Conservation (phyloP, 345 rosid genomes). For the Euphorbia peplus region DNA sequence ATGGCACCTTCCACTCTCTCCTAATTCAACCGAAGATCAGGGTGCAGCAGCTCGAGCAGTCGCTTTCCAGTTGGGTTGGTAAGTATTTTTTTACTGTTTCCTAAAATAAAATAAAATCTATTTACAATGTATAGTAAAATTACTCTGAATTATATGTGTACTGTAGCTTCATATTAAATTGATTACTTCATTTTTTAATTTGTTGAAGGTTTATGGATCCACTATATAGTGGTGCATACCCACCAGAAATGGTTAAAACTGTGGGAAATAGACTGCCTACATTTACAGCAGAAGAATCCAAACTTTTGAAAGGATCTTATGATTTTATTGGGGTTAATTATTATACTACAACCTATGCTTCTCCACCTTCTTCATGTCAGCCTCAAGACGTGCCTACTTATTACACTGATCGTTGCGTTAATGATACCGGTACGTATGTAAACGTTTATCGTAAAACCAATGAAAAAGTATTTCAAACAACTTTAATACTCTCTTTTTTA, state of each 20-base stretch:
- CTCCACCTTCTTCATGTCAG: not conserved
- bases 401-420: not conserved
- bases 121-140: no score
- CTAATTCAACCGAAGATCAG: not conserved
- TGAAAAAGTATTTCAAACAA: no score
- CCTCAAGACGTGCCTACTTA: not conserved
- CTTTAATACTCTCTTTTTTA: no score
- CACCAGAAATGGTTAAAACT: not conserved
- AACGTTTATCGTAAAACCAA: no score
- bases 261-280: not conserved
- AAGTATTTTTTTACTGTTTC: not conserved
- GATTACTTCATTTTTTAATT: not conserved
- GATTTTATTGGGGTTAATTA: slow-evolving; percentile 3
- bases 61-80: slow-evolving; percentile 6
- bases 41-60: not conserved
- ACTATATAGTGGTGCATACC: not conserved
- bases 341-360: not conserved
- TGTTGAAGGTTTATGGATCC: not conserved
- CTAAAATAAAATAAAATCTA: no score
- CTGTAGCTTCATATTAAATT: no score
- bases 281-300: not conserved
- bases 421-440: not conserved
- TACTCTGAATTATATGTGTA: no score
- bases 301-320: not conserved
- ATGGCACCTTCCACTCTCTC: not conserved